These are phyloP conservation scores for Mucor indicus DNA, from an alignment of 371 early-diverging fungal species.

Conservation along the genomic window DNA sequence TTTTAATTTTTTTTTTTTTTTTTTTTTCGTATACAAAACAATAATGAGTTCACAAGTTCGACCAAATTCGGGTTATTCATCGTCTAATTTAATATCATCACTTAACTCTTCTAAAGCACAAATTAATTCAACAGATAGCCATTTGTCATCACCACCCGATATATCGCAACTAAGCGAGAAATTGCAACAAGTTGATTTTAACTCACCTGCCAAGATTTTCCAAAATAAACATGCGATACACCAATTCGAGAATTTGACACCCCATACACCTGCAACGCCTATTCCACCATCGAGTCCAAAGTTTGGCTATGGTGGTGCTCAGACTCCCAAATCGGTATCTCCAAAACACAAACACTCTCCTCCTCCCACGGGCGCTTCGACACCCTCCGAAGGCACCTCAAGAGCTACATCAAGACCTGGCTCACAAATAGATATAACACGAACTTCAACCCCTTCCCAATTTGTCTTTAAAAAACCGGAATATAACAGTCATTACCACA, in stretches of 20 bases:
- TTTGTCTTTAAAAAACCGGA: conserved; percentile 48
- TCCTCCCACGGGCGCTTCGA: background rate
- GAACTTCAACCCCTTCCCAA: conserved; percentile 37
- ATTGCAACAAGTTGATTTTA: conserved; percentile 28
- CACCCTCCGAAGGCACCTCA: background rate
- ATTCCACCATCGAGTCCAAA: conserved; percentile 17
- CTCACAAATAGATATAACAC: background rate
- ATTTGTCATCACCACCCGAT: background rate
- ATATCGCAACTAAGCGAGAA: conserved; percentile 3
- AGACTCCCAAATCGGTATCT: conserved; percentile 18
- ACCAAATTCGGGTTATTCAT: too few species aligned
- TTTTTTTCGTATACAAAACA: too few species aligned
- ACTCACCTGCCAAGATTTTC: conserved; percentile 38
- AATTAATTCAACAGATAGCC: conserved; percentile 2
- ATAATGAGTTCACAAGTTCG: too few species aligned
- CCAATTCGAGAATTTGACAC: conserved; percentile 35
- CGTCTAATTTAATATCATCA: too few species aligned
- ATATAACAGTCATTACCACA: conserved; percentile 42
- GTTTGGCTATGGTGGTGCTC: background rate
- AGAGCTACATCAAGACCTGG: background rate
- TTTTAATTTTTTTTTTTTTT: too few species aligned
- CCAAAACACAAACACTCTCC: conserved; percentile 1
- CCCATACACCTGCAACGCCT: conserved; percentile 31
- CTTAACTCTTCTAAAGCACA: too few species aligned
- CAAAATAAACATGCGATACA: conserved; percentile 27